Conservation (phyloP, 306 rosid genomes). For the Sophora flavescens region DNA sequence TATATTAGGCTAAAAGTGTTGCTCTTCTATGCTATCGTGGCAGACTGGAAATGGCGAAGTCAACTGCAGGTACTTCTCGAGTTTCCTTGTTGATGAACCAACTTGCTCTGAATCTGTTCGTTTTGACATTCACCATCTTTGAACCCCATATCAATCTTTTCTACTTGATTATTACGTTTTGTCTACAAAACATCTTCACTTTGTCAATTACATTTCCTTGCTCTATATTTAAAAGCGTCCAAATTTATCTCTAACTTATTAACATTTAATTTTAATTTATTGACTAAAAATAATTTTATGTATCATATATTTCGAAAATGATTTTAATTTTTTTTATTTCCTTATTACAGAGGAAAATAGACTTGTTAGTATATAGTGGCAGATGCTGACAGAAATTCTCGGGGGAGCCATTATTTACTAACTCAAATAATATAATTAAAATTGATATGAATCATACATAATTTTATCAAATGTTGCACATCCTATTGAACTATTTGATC, state of each 20-base stretch:
- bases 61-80: conserved; percentile 33
- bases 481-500: too few species aligned
- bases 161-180: conserved; percentile 17
- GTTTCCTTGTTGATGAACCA: conserved; percentile 42
- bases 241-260: neutral
- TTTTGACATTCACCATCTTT: conserved; percentile 43
- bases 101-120: conserved; percentile 57
- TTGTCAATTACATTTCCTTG: neutral
- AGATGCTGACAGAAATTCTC: too few species aligned
- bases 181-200: neutral
- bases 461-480: too few species aligned
- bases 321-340: too few species aligned
- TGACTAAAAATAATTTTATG: neutral
- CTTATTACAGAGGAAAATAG: too few species aligned
- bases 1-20: conserved; percentile 12
- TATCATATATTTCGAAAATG: too few species aligned
- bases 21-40: conserved; percentile 10
- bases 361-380: too few species aligned
- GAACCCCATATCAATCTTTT: neutral
- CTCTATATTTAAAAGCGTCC: neutral
- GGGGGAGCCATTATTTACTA: too few species aligned
- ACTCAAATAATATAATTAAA: too few species aligned
- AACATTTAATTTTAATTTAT: neutral
- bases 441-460: too few species aligned
- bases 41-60: conserved; percentile 39